Evolutionary conservation across 1,139 yeast genomes (phyloP), one percentile per base, ranked within the genome.

Genomic region (Scheffersomyces quercinus): DNA sequence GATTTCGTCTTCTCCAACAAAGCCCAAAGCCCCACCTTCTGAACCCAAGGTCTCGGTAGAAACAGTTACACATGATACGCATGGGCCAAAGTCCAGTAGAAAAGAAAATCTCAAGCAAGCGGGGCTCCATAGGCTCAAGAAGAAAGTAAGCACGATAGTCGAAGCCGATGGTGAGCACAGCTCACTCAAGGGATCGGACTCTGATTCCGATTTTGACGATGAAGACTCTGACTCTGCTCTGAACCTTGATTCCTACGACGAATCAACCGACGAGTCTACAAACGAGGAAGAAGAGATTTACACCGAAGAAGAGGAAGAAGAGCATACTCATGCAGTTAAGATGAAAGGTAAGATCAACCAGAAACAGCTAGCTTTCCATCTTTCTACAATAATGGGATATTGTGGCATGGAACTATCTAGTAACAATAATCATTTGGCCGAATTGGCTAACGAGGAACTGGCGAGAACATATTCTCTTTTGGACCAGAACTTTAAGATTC

Each of bases 381-480:
- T 67, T 14, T 56, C 63, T 3, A 53, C 64, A 5, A 54, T 68
- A 12, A 67, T 68, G 67, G 70, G 65, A n/a, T 65, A 62, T 48
- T 68, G 73, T 47, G 73, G 72, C 0, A 45, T 67, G 31, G 51
- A 49, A 15, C 45, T 41, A 10, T 26, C 56, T 33, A 20, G 26
- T 20, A 50, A 47, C 42, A 47, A 51, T 36, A 47, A 52, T 14
- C 49, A 52, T 36, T 49, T 64, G 28, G 55, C 55, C 2, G 62
- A 53, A 5, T 42, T 53, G 3, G 74, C 73, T 10, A 60, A 67
- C 46, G 69, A 67, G 40, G 75, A 68, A 46, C 66, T 63, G 67
- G 51, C 55, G 39, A 46, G 60, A 12, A 68, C 75, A 0, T 68
- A 52, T 42, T 64, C 71, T 5, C 49, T 70, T n/a, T 48, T 70